Conservation (phyloP, 108 stramenopile species). For the Pseudonitzschia delicatissima region DNA sequence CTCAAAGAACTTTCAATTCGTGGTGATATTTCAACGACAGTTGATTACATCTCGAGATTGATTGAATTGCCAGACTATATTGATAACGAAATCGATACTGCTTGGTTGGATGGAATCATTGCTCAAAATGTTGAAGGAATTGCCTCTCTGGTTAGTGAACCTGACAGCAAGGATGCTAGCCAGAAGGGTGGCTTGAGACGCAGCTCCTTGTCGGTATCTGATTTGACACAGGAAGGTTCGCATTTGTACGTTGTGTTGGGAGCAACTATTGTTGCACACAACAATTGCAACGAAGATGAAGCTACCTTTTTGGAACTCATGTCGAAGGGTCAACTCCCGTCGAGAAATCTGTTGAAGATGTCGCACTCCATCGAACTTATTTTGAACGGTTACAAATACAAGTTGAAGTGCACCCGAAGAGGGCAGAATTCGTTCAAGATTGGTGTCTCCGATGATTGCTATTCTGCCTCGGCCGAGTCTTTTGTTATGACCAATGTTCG, state of each 20-base stretch:
- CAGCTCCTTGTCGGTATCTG: constrained; percentile 16
- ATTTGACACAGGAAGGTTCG: constrained; percentile 20
- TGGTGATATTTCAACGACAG: constrained; percentile 98
- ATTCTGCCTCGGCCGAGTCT: not conserved
- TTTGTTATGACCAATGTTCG: constrained; percentile 82
- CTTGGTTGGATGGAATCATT: constrained; percentile 97
- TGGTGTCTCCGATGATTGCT: constrained; percentile 26
- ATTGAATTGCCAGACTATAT: constrained; percentile 95
- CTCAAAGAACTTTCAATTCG: constrained; percentile 97
- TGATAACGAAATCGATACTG: constrained; percentile 94
- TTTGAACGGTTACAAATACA: constrained; percentile 92
- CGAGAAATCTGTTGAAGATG: constrained; percentile 77
- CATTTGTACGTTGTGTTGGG: constrained; percentile 76
- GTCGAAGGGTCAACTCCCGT: constrained; percentile 89
- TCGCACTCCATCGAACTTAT: constrained; percentile 85
- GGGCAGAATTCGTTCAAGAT: constrained; percentile 71
- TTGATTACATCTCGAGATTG: constrained; percentile 96
- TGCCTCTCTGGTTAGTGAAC: constrained; percentile 23
- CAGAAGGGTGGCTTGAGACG: not conserved
- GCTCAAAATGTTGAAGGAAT: constrained; percentile 54
- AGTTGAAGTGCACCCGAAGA: constrained; percentile 64
- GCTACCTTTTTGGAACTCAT: constrained; percentile 73
- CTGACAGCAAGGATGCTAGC: constrained; percentile 5
- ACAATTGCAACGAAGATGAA: constrained; percentile 53
- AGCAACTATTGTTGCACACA: constrained; percentile 74